A percentile compares a stretch with the other conserved stretches of the same genome.
These are phyloP conservation scores for Podosphaera xanthii DNA, from an alignment of 2,329 filamentous ascomycete genomes.

Conservation along the genomic window DNA sequence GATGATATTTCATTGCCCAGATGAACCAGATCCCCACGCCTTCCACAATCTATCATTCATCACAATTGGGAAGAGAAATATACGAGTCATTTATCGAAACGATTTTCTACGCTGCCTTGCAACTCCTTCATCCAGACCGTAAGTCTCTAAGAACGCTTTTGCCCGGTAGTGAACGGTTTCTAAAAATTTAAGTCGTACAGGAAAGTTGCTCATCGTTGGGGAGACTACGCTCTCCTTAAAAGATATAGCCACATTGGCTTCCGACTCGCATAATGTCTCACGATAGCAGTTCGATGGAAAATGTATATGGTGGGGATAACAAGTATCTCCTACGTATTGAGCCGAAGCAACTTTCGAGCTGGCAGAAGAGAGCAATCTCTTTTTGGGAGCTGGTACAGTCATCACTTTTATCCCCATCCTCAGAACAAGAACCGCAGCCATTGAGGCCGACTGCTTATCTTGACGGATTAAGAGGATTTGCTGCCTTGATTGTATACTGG, in stretches of 20 bases:
- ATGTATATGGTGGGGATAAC: neutral
- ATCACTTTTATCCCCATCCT: neutral
- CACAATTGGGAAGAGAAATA: neutral
- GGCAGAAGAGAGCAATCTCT: neutral
- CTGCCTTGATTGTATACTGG: constrained; percentile 24
- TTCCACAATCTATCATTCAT: neutral
- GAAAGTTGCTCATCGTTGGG: neutral
- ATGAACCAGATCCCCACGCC: neutral
- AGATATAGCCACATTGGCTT: neutral
- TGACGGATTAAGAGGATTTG: constrained; percentile 25
- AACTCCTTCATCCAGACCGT: neutral
- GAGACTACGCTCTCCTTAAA: neutral
- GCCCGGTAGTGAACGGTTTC: neutral
- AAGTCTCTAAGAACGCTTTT: neutral
- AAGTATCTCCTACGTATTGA: neutral
- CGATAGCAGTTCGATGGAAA: neutral
- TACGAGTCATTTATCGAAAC: neutral
- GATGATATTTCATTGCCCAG: neutral
- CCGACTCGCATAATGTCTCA: neutral
- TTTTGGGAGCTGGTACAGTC: neutral
- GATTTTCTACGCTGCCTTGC: neutral
- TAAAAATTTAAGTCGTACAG: neutral
- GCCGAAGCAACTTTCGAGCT: neutral
- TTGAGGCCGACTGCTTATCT: constrained; percentile 20
- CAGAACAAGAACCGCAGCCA: constrained; percentile 1